Conservation (phyloP, 371 early-diverging fungal species). For the Sporodiniella umbellata region DNA sequence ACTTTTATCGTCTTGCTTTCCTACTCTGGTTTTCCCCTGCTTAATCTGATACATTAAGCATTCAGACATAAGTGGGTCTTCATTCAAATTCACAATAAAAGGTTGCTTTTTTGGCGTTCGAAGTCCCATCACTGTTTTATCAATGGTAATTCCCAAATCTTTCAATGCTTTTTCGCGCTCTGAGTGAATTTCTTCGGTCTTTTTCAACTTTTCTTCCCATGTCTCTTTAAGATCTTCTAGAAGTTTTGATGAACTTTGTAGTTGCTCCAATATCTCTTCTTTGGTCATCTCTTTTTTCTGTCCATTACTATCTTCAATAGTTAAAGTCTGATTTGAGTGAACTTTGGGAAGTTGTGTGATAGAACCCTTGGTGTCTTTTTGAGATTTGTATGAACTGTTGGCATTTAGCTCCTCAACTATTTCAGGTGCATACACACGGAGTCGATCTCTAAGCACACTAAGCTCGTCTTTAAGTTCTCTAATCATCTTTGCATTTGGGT, state of each 20-base stretch:
- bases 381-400: slow-evolving; percentile 4
- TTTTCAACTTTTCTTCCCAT: slow-evolving; percentile 82
- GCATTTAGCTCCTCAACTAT: slow-evolving; percentile 32
- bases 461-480: slow-evolving; percentile 88
- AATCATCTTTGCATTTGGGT: slow-evolving; percentile 80
- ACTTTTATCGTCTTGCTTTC: slow-evolving; percentile 36
- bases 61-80: slow-evolving; percentile 89
- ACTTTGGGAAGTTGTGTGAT: slow-evolving; percentile 3
- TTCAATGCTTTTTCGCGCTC: slow-evolving; percentile 75
- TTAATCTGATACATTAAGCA: slow-evolving; percentile 87
- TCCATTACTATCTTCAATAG: slow-evolving; percentile 38
- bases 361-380: not conserved
- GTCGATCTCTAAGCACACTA: slow-evolving; percentile 57
- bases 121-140: slow-evolving; percentile 74
- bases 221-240: slow-evolving; percentile 79
- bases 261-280: slow-evolving; percentile 73
- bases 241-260: slow-evolving; percentile 85
- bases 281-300: slow-evolving; percentile 48
- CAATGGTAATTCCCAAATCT: slow-evolving; percentile 78
- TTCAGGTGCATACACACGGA: slow-evolving; percentile 62
- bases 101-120: slow-evolving; percentile 81
- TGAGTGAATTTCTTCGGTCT: slow-evolving; percentile 69
- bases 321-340: slow-evolving; percentile 6
- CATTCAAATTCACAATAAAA: slow-evolving; percentile 87
- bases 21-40: slow-evolving; percentile 74